Evolutionary conservation across 257 asterid genomes (phyloP).

Genomic region (Schizonepeta tenuifolia): DNA sequence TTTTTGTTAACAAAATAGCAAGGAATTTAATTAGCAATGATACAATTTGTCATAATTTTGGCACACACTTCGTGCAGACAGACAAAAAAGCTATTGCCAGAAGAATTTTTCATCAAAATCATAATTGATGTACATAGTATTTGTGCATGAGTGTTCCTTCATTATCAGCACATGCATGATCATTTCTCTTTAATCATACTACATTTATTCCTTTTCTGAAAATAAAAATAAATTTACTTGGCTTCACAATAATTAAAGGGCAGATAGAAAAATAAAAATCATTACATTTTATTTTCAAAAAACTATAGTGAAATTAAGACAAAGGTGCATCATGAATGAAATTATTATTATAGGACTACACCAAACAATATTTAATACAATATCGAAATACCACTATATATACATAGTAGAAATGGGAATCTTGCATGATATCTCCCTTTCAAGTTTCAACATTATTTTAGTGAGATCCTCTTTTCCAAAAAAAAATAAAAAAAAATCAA

Average conservation of each 20-base stretch:
- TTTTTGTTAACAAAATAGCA: not conserved
- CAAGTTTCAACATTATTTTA: too few relatives aligned
- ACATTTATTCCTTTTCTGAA: constrained; percentile 8
- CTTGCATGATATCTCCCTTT: too few relatives aligned
- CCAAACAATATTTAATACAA: not conserved
- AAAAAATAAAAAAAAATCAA: too few relatives aligned
- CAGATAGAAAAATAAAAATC: constrained; percentile 19
- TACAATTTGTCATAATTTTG: constrained; percentile 33
- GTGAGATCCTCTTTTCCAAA: too few relatives aligned
- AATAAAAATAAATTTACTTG: constrained; percentile 1
- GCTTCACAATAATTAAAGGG: constrained; percentile 1
- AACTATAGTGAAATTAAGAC: too few relatives aligned
- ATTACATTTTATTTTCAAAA: constrained; percentile 3
- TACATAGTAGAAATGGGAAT: too few relatives aligned
- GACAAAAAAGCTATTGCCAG: constrained; percentile 15
- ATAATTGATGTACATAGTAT: constrained; percentile 28
- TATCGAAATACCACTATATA: too few relatives aligned
- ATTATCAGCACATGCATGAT: constrained; percentile 35
- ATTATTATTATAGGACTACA: not conserved
- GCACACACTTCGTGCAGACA: constrained; percentile 37
- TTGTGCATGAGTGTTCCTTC: constrained; percentile 34
- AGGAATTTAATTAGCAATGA: constrained; percentile 30
- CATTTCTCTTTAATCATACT: constrained; percentile 25
- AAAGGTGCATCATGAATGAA: not conserved
- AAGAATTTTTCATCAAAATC: constrained; percentile 17